phyloP scores from a whole-genome alignment of 805 yeast species.

The Wickerhamia fluorescens region DNA sequence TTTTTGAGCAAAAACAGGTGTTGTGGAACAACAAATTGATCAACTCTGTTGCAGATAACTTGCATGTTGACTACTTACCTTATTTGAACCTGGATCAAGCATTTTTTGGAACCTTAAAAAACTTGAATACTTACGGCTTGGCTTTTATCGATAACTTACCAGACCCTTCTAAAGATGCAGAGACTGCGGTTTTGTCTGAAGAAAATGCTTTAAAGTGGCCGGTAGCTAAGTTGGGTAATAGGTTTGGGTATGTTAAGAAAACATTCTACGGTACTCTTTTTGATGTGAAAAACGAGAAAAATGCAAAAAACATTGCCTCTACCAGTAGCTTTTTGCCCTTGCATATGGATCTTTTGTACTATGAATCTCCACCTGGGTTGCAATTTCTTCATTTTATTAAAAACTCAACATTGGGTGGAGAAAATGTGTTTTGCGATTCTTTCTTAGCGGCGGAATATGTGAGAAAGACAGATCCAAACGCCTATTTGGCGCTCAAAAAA shows the following conservation, averaged over 20 bases:
- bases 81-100: constrained; percentile 22
- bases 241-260: constrained; percentile 60
- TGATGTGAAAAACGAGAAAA: constrained; percentile 47
- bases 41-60: constrained; percentile 5
- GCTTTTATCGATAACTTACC: constrained; percentile 51
- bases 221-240: constrained; percentile 33
- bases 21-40: constrained; percentile 33
- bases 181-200: constrained; percentile 36
- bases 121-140: constrained; percentile 51
- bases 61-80: constrained; percentile 28
- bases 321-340: constrained; percentile 59
- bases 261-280: constrained; percentile 70
- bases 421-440: constrained; percentile 62
- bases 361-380: constrained; percentile 77
- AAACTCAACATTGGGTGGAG: constrained; percentile 57
- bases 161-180: constrained; percentile 19
- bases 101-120: constrained; percentile 34
- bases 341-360: constrained; percentile 72
- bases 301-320: constrained; percentile 64
- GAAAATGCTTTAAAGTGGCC: constrained; percentile 36
- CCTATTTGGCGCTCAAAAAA: constrained; percentile 52
- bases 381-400: constrained; percentile 59
- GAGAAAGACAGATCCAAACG: constrained; percentile 49
- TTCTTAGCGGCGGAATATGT: constrained; percentile 56
- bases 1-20: constrained; percentile 23